These are phyloP conservation scores for Forsythia viridissima DNA, from an alignment of 257 asterid species.

Conservation along the genomic window DNA sequence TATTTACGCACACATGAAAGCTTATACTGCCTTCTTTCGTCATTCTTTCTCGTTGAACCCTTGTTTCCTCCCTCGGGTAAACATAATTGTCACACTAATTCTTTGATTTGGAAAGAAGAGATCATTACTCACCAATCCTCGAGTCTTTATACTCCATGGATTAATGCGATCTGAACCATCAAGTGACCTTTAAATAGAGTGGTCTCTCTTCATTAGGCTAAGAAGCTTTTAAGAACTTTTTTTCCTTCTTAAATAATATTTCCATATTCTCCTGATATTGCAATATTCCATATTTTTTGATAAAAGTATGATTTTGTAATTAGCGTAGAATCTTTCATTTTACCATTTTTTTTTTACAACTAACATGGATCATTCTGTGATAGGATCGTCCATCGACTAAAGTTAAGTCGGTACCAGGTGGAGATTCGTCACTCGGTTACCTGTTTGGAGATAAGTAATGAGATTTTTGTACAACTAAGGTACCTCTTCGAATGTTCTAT, in stretches of 20 bases:
- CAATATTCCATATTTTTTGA: neutral
- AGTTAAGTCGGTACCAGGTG: conserved; percentile 62
- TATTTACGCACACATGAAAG: neutral
- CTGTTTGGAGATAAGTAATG: conserved; percentile 54
- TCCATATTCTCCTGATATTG: neutral
- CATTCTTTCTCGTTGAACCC: neutral
- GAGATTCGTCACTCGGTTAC: conserved; percentile 64
- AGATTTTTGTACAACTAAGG: neutral
- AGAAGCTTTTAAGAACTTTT: neutral
- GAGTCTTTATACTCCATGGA: no score
- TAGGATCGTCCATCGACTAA: conserved; percentile 62
- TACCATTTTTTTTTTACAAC: neutral
- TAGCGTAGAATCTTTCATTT: neutral
- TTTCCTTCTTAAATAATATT: neutral
- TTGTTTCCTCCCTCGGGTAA: neutral
- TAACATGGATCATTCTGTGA: neutral
- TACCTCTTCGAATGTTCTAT: neutral
- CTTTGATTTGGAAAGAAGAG: neutral
- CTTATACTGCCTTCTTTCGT: neutral
- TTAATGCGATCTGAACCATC: neutral
- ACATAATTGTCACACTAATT: neutral
- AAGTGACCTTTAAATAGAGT: neutral
- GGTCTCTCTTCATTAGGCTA: neutral
- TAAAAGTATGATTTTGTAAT: neutral
- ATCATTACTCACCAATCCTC: neutral